Percentiles rank a stretch among this genome's conserved stretches.
Conservation (phyloP, 1,284 basidiomycete genomes). For the Naganishia cerealis region DNA sequence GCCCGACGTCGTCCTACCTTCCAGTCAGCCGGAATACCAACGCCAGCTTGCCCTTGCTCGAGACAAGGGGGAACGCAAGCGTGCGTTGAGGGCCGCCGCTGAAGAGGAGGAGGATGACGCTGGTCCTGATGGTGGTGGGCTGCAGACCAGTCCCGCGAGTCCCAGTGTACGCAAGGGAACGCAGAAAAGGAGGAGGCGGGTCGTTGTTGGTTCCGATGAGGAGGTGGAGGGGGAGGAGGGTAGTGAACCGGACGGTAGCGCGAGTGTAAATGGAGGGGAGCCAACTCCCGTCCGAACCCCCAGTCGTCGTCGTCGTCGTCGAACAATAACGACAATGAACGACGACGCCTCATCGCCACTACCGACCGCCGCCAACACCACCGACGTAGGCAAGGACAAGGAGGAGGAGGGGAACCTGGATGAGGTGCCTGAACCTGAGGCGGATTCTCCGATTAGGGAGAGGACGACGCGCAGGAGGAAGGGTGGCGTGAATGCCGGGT, state of each 20-base stretch:
- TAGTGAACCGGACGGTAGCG: not conserved
- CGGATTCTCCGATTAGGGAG: not conserved
- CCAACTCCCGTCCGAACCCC: not conserved
- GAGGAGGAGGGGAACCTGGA: conserved; percentile 1
- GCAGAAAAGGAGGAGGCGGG: not conserved
- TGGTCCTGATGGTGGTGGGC: not conserved
- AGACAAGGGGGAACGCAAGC: conserved; percentile 5
- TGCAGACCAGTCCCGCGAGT: conserved; percentile 19
- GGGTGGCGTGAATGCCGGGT: not conserved
- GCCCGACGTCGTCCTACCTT: conserved; percentile 1
- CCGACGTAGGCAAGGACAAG: no score
- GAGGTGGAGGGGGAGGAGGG: conserved; percentile 5
- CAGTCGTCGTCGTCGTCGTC: not conserved
- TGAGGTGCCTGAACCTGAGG: no score
- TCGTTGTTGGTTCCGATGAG: conserved; percentile 6
- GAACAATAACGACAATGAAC: no score
- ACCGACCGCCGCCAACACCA: no score
- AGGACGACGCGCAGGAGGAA: not conserved
- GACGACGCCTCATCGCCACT: no score
- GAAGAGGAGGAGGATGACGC: not conserved
- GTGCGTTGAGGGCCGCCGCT: not conserved
- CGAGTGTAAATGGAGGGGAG: not conserved
- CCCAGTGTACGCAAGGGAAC: conserved; percentile 1
- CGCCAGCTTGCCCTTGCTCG: conserved; percentile 7
- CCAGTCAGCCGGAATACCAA: conserved; percentile 21